Conservation (phyloP, 768 basidiomycete genomes). For the Plicaturopsis crispa region DNA sequence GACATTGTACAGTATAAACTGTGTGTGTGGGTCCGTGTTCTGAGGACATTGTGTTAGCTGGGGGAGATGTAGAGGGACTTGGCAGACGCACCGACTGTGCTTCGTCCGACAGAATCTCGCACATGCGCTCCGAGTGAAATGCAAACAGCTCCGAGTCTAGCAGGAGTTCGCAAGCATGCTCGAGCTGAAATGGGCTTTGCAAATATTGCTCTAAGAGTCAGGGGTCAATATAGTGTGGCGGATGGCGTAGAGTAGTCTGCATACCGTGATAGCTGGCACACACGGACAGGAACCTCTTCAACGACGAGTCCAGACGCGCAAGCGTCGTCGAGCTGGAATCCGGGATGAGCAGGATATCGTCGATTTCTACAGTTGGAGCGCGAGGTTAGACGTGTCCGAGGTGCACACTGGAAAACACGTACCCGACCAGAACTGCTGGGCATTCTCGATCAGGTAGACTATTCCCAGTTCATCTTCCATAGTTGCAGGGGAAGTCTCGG, state of each 20-base stretch:
- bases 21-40: slow-evolving; percentile 82
- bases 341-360: slow-evolving; percentile 69
- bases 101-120: slow-evolving; percentile 67
- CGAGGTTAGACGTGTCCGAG: slow-evolving; percentile 1
- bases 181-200: slow-evolving; percentile 73
- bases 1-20: slow-evolving; percentile 72
- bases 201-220: slow-evolving; percentile 66
- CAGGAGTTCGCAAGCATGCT: slow-evolving; percentile 73
- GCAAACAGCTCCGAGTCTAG: slow-evolving; percentile 82
- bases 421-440: slow-evolving; percentile 92
- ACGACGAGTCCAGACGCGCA: slow-evolving; percentile 66
- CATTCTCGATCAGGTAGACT: slow-evolving; percentile 73
- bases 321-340: slow-evolving; percentile 54
- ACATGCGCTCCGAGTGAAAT: slow-evolving; percentile 91
- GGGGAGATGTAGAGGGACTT: slow-evolving; percentile 6
- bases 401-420: slow-evolving; percentile 18
- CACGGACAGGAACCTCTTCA: slow-evolving; percentile 70
- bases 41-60: slow-evolving; percentile 24
- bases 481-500: slow-evolving; percentile 21
- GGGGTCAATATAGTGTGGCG: slow-evolving; percentile 7
- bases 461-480: slow-evolving; percentile 71
- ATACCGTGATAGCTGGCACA: slow-evolving; percentile 84
- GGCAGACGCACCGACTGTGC: slow-evolving; percentile 47
- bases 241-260: slow-evolving; percentile 15
- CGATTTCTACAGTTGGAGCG: slow-evolving; percentile 61